Base-by-base conservation (phyloP, 176 grass and related monocot genomes). In the Tillandsia leiboldiana region DNA sequence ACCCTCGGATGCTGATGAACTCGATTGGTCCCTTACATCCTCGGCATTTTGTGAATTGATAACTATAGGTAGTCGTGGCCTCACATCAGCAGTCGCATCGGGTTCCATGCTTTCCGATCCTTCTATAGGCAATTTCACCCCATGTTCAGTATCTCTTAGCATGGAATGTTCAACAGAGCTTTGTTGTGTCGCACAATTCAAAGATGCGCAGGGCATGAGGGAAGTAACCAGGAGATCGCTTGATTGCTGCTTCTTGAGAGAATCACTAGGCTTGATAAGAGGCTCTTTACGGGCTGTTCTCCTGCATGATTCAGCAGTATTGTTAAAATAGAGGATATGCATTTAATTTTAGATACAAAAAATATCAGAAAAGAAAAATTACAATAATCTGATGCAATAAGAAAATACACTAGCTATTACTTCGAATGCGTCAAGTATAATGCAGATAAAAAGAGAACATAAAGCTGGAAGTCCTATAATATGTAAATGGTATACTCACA, bases 181-280 rank as follows among this genome's bases (percentile, higher is more conserved):
- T 1, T 33, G 64, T 77, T 67, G 54, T 68, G 65, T 48, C 68
- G 70, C 76, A 62, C 12, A 27, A 48, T 71, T 81, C 70, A 77
- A 77, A 70, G 72, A 26, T 23, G 63, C 26, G 58, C 54, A 66
- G 15, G 81, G 71, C 27, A 49, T 26, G 66, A 10, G 11, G 15
- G 7, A 73, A 51, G 48, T 76, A 79, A 15, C 65, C 10, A 56
- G 57, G 12, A 71, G 10, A 61, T 77, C 68, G 51, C 58, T 80
- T 51, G 76, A 73, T 12, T 87, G 65, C 29, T 77, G 69, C 28
- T 83, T 58, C 70, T 80, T 80, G 52, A 77, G 13, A 1, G 57
- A 73, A 51, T 83, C 85, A 61, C 83, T 78, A 49, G 83, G 80
- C 73, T 70, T 33, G 77, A 59, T 48, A 77, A 88, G 85, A 80